phyloP scores from a whole-genome alignment of 805 yeast genomes.

The Wickerhamomyces bovis region DNA sequence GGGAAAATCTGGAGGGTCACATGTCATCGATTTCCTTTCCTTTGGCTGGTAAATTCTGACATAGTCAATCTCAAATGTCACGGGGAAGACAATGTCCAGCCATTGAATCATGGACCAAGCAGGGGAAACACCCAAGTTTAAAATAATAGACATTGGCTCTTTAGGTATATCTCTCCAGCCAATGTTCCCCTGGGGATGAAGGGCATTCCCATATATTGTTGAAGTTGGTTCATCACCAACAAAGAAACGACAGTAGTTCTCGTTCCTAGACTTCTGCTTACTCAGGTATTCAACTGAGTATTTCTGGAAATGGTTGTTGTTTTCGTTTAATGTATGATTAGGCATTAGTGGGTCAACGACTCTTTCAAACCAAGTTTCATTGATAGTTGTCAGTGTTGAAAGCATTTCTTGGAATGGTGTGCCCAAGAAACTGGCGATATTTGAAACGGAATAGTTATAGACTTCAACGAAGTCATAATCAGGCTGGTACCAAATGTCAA shows the following conservation, averaged over 20 bases:
- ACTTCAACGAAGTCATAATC: conserved; percentile 78
- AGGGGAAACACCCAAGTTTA: conserved; percentile 87
- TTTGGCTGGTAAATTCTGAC: conserved; percentile 90
- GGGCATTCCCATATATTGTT: conserved; percentile 64
- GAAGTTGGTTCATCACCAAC: conserved; percentile 77
- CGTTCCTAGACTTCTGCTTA: conserved; percentile 45
- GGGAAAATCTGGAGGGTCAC: conserved; percentile 85
- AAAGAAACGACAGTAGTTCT: conserved; percentile 81
- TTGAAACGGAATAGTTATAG: conserved; percentile 59
- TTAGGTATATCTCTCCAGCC: conserved; percentile 76
- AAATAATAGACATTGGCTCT: conserved; percentile 88
- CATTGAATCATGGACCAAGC: conserved; percentile 95
- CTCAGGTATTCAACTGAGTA: conserved; percentile 68
- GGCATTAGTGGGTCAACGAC: conserved; percentile 31
- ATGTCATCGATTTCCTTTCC: conserved; percentile 50
- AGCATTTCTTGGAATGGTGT: conserved; percentile 94
- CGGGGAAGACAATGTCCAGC: conserved; percentile 76
- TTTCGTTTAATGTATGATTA: conserved; percentile 24
- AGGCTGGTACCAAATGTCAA: conserved; percentile 90
- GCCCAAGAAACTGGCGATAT: conserved; percentile 85
- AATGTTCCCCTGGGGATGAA: conserved; percentile 88
- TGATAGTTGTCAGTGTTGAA: conserved; percentile 74
- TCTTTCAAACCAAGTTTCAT: conserved; percentile 74
- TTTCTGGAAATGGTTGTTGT: conserved; percentile 50
- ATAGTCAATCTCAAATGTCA: conserved; percentile 68